These are phyloP conservation scores for Larix kaempferi DNA, from an alignment of 75 land plant species.

Conservation along the genomic window DNA sequence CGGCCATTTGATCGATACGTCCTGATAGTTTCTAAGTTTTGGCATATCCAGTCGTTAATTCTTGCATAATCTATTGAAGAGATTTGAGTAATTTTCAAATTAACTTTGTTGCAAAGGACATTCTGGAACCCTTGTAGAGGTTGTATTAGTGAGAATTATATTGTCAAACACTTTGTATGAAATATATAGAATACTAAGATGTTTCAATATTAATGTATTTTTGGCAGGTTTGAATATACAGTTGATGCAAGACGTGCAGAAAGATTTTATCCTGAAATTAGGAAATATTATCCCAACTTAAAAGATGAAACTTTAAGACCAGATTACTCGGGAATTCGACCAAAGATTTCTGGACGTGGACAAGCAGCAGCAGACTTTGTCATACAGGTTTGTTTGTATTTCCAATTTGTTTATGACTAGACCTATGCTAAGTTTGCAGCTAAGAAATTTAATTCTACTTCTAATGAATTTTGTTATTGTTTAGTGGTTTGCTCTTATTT, in stretches of 20 bases:
- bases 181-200: background rate
- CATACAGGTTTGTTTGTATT: slow-evolving; percentile 64
- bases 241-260: slow-evolving; percentile 57
- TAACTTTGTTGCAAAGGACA: background rate
- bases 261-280: slow-evolving; percentile 73
- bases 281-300: slow-evolving; percentile 84
- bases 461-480: background rate
- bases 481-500: background rate
- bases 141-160: slow-evolving; percentile 1
- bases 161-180: background rate
- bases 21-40: too few species aligned
- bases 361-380: slow-evolving; percentile 72
- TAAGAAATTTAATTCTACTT: background rate
- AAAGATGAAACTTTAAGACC: slow-evolving; percentile 72
- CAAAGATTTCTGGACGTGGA: slow-evolving; percentile 76
- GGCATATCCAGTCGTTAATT: too few species aligned
- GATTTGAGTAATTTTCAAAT: too few species aligned
- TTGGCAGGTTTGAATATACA: slow-evolving; percentile 81
- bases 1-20: too few species aligned
- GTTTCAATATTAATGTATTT: background rate
- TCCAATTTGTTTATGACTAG: background rate
- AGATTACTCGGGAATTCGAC: slow-evolving; percentile 89
- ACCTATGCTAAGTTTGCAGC: background rate
- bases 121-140: slow-evolving; percentile 1
- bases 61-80: too few species aligned